phyloP scores from a whole-genome alignment of 768 basidiomycete genomes.

The Piloderma croceum region DNA sequence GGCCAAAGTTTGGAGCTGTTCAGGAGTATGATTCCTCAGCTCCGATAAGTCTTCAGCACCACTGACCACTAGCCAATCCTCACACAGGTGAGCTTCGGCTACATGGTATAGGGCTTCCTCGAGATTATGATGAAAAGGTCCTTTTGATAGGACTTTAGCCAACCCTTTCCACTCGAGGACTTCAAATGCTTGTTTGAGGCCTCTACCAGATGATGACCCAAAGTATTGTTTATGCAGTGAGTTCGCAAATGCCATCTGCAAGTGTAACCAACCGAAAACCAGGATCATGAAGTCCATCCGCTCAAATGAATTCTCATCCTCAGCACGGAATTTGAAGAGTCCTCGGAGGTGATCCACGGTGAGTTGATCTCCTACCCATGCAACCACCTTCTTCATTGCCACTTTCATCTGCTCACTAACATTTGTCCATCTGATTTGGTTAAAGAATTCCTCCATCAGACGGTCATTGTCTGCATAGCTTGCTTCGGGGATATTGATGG shows the following conservation, averaged over 20 bases:
- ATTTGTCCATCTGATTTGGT: conserved; percentile 8
- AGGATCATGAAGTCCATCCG: conserved; percentile 10
- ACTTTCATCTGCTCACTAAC: neutral
- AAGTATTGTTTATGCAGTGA: conserved; percentile 39
- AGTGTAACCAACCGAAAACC: conserved; percentile 38
- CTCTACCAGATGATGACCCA: conserved; percentile 21
- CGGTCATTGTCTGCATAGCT: conserved; percentile 18
- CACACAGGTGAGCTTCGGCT: conserved; percentile 17
- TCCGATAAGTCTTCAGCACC: conserved; percentile 19
- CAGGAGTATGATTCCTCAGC: conserved; percentile 21
- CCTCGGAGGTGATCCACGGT: conserved; percentile 12
- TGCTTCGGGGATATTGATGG: conserved; percentile 15
- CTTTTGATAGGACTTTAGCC: conserved; percentile 2
- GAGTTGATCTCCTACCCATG: conserved; percentile 28
- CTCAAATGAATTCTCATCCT: conserved; percentile 13
- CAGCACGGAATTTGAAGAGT: conserved; percentile 5
- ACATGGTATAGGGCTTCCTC: conserved; percentile 17
- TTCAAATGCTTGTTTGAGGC: conserved; percentile 21
- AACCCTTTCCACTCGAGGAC: conserved; percentile 11
- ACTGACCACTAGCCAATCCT: conserved; percentile 11
- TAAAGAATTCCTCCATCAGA: conserved; percentile 11
- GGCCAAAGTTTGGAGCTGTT: conserved; percentile 23
- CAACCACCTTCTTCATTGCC: conserved; percentile 5
- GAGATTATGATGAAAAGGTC: conserved; percentile 4
- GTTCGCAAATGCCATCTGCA: conserved; percentile 33